phyloP scores from a whole-genome alignment of 352 stramenopile species.

The Globisporangium echinulatum region DNA sequence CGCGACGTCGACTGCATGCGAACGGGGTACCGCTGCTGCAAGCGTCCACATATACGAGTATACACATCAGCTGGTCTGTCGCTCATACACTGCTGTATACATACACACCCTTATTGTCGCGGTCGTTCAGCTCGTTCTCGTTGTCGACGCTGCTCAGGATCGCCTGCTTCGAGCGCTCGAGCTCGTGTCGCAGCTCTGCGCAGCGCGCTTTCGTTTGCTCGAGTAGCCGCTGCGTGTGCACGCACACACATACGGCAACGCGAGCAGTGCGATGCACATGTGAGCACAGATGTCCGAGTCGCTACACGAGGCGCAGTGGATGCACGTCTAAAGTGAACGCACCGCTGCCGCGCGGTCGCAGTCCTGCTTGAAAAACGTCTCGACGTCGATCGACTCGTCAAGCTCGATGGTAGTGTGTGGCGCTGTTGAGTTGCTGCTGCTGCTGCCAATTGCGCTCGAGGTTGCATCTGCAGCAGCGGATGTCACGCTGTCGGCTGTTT shows the following conservation, averaged over 20 bases:
- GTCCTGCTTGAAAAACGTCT: constrained; percentile 14
- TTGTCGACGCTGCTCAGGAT: constrained; percentile 58
- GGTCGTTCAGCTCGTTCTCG: constrained; percentile 36
- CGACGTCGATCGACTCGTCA: constrained; percentile 17
- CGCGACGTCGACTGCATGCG: constrained; percentile 40
- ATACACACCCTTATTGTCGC: neutral
- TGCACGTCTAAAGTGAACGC: neutral
- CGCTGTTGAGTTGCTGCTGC: neutral
- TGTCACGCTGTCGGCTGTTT: neutral
- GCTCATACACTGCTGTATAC: neutral
- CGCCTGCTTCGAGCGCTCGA: constrained; percentile 45
- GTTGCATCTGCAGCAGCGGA: neutral
- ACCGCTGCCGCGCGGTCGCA: constrained; percentile 17
- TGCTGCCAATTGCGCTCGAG: neutral
- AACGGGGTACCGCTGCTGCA: constrained; percentile 18
- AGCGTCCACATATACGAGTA: neutral
- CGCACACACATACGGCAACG: neutral
- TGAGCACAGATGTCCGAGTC: neutral
- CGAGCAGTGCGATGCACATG: neutral
- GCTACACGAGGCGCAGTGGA: too few relatives aligned
- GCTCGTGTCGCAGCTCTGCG: constrained; percentile 38
- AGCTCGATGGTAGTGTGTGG: constrained; percentile 10
- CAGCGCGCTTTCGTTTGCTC: constrained; percentile 45
- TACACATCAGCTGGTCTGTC: neutral
- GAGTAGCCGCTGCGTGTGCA: constrained; percentile 34